Conservation (phyloP, 139 green algal species). For the Medakamo hakoo region DNA sequence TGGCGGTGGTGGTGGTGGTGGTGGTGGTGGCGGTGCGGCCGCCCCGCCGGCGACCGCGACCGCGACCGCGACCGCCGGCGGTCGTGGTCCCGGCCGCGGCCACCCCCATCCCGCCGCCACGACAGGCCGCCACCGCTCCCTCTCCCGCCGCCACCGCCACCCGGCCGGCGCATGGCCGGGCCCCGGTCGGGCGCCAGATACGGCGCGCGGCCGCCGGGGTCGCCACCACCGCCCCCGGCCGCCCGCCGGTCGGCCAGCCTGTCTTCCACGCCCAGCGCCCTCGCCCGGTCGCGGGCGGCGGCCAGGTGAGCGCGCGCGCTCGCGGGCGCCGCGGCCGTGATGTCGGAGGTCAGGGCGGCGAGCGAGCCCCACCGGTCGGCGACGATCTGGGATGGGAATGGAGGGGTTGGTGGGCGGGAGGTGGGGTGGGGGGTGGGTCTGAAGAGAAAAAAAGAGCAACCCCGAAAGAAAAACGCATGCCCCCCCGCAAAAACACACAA, state of each 20-base stretch:
- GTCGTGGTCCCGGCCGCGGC: conserved; percentile 1
- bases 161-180: neutral
- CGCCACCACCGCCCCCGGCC: neutral
- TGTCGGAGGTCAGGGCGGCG: conserved; percentile 23
- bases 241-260: conserved; percentile 4
- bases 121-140: neutral
- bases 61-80: neutral
- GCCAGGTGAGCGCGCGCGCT: conserved; percentile 21
- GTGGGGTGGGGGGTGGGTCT: too few relatives aligned
- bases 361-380: conserved; percentile 68
- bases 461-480: too few relatives aligned
- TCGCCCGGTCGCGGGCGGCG: conserved; percentile 7
- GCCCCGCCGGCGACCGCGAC: neutral
- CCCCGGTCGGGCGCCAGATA: too few relatives aligned
- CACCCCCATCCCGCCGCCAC: neutral
- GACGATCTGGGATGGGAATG: conserved; percentile 56
- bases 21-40: too few relatives aligned
- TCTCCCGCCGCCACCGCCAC: neutral
- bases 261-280: neutral
- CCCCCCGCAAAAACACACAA: too few relatives aligned
- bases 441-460: too few relatives aligned
- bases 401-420: too few relatives aligned
- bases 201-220: neutral
- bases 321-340: conserved; percentile 9
- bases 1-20: too few relatives aligned